Evolutionary conservation across 352 stramenopile genomes (phyloP).

Genomic region (Globisporangium mamillatum): DNA sequence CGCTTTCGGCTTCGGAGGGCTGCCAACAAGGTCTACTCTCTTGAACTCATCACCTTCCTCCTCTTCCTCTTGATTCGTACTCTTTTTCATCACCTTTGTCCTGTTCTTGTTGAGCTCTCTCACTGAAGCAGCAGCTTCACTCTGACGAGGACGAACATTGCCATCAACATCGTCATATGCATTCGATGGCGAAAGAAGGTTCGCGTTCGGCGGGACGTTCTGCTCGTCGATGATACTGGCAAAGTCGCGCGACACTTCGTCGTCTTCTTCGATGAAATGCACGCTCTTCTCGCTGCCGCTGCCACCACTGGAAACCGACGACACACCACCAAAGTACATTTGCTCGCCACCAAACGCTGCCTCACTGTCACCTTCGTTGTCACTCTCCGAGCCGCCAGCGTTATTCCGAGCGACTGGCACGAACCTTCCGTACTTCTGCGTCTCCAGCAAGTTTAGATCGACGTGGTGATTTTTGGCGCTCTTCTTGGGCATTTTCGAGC

Average conservation of each 20-base stretch:
- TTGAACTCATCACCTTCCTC: constrained; percentile 7
- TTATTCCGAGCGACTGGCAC: constrained; percentile 14
- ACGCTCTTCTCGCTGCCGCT: constrained; percentile 54
- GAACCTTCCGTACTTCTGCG: constrained; percentile 41
- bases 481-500: not conserved
- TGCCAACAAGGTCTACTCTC: constrained; percentile 17
- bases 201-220: constrained; percentile 2
- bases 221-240: constrained; percentile 40
- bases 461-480: not conserved
- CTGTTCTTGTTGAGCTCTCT: not conserved
- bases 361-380: not conserved
- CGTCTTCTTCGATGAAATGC: constrained; percentile 59
- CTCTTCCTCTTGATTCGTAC: constrained; percentile 27
- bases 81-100: constrained; percentile 23
- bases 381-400: not conserved
- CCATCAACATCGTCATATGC: constrained; percentile 5
- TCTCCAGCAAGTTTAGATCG: constrained; percentile 27
- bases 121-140: not conserved
- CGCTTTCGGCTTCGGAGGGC: constrained; percentile 38
- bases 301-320: constrained; percentile 56
- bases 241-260: constrained; percentile 43
- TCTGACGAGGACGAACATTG: not conserved
- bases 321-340: constrained; percentile 65
- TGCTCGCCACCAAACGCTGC: not conserved
- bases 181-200: constrained; percentile 4